Base-by-base conservation (phyloP, 352 stramenopile genomes). In the Phytophthora fragariae region DNA sequence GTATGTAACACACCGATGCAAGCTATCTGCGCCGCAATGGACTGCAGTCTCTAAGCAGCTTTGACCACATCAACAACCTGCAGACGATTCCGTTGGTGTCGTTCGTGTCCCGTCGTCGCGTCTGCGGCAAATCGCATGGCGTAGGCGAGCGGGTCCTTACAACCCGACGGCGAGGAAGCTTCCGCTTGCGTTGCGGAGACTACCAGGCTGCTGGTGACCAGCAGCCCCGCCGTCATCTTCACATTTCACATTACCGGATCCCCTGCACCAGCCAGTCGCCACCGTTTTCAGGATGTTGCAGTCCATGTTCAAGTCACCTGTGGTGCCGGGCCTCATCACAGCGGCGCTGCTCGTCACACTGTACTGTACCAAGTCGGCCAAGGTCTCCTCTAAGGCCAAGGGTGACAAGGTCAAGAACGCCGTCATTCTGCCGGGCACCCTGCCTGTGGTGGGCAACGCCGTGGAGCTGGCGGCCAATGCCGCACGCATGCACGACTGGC, bases 371-470 rank as follows among this genome's bases (percentile, higher is more conserved):
- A 77, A 75, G 60, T 53, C 53, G 14, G 14, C 10, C 52, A 75
- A 71, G 57, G 41, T 55, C 31, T 61, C 65, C 50, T 29, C 29
- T 52, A 65, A 70, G 21, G 17, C n/a, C 55, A 64, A 75, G 35
- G 62, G 58, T 65, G 62, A 70, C 24, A 70, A 76, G 33, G 58
- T 73, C 41, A 80, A 80, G 57, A 29, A 61, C 31, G 68, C 68
- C 41, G 58, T 78, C 15, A 52, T 72, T 9, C 50, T 83, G 39
- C 70, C 66, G 24, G 75, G 49, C 15, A 86, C 78, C 7, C 56
- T 89, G 0, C 82, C 80, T 2, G 27, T 89, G 6, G 62, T 90
- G 39, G 75, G 79, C 46, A 86, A 87, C 31, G 82, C 80, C 21
- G 31, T 82, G n/a, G 75, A 84, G 17, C 55, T 85, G 21, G 60